Evolutionary conservation across 208 protist species (phyloP).

Genomic region (Tritrichomonas musculus): DNA sequence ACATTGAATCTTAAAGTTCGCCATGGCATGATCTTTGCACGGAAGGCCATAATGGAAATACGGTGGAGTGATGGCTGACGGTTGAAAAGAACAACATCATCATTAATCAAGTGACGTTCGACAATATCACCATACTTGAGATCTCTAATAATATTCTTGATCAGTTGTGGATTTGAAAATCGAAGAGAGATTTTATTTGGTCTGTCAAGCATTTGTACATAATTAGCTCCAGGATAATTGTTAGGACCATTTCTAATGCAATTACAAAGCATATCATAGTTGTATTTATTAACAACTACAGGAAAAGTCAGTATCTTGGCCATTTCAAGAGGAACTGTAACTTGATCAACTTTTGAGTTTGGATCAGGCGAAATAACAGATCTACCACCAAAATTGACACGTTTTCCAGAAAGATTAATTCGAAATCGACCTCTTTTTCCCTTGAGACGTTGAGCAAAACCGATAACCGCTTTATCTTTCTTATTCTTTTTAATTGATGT

Average conservation of each 20-base stretch:
- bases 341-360: constrained; percentile 79
- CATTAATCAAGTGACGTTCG: constrained; percentile 94
- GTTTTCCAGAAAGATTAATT: constrained; percentile 96
- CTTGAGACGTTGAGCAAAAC: constrained; percentile 90
- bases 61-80: constrained; percentile 96
- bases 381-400: constrained; percentile 96
- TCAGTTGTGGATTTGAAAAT: not conserved
- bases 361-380: constrained; percentile 99
- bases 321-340: constrained; percentile 88
- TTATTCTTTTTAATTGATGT: constrained; percentile 32
- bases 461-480: constrained; percentile 50
- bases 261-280: constrained; percentile 73
- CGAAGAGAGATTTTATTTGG: constrained; percentile 25
- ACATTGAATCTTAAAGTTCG: constrained; percentile 99
- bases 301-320: constrained; percentile 88
- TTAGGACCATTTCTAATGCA: constrained; percentile 86
- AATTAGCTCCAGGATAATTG: constrained; percentile 87
- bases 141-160: not conserved
- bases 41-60: constrained; percentile 96
- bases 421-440: constrained; percentile 96
- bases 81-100: constrained; percentile 97
- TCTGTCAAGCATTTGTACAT: constrained; percentile 54
- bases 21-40: constrained; percentile 64
- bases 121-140: constrained; percentile 31
- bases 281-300: constrained; percentile 81